Conservation (phyloP, 164 flowering plant species). For the Vitis riparia region DNA sequence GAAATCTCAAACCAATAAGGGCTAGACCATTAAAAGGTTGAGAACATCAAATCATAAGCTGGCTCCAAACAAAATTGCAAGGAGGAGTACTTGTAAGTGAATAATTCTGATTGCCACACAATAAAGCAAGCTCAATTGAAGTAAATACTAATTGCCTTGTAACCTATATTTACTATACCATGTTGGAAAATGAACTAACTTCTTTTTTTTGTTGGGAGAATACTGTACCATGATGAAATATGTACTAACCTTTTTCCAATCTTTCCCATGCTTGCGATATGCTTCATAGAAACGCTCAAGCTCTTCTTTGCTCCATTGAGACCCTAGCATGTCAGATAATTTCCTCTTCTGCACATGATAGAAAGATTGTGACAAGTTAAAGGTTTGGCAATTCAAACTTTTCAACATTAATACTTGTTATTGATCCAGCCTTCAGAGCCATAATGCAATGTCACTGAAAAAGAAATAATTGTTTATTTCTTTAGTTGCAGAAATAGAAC, state of each 20-base stretch:
- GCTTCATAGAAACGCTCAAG: slow-evolving; percentile 69
- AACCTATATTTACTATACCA: background rate
- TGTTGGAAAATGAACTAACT: too few relatives aligned
- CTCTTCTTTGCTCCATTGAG: slow-evolving; percentile 73
- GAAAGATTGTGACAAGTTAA: slow-evolving; percentile 1
- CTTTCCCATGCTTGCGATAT: slow-evolving; percentile 64
- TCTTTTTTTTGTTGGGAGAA: too few relatives aligned
- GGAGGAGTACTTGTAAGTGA: background rate
- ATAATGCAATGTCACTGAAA: background rate
- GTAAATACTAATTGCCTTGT: background rate
- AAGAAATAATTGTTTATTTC: background rate
- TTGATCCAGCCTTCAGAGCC: background rate
- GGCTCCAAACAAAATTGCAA: background rate
- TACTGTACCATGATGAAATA: background rate
- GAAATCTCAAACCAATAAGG: too few relatives aligned
- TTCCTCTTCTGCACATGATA: slow-evolving; percentile 56
- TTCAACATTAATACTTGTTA: background rate
- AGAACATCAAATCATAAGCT: slow-evolving; percentile 1
- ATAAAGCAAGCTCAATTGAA: too few relatives aligned
- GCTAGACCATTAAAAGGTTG: background rate
- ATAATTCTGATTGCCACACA: background rate
- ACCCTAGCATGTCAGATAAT: slow-evolving; percentile 61
- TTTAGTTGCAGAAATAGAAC: background rate
- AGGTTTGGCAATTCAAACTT: background rate
- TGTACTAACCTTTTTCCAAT: slow-evolving; percentile 69